phyloP scores from a whole-genome alignment of 192 early-diverging fungal species.

The Mortierella antarctica region DNA sequence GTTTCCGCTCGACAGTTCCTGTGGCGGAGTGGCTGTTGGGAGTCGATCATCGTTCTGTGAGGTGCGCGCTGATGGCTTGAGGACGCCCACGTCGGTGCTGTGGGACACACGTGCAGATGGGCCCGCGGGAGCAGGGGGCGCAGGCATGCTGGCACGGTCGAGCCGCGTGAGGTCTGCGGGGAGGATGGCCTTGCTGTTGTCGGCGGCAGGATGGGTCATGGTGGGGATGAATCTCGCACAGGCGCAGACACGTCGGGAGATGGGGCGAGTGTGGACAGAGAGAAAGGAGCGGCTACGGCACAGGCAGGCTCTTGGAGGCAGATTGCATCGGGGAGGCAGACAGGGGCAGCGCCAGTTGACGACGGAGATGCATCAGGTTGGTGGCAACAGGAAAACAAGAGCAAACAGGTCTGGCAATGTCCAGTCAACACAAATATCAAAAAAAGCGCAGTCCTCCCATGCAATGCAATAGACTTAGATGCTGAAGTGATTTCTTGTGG shows the following conservation, averaged over 20 bases:
- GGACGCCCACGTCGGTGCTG: neutral
- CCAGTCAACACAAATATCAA: no score
- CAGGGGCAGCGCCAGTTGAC: neutral
- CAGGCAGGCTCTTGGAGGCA: no score
- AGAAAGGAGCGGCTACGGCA: neutral
- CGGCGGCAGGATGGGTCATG: neutral
- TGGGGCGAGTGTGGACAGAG: neutral
- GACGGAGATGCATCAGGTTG: neutral
- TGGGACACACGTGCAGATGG: neutral
- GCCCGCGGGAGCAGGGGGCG: neutral
- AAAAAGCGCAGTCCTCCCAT: no score
- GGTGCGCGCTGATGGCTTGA: neutral
- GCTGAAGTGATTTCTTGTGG: neutral
- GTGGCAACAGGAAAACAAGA: neutral
- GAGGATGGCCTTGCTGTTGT: neutral
- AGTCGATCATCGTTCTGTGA: conserved; percentile 23
- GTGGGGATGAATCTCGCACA: neutral
- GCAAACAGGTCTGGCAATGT: no score
- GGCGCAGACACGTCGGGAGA: no score
- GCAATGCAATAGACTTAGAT: no score
- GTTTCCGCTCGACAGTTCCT: neutral
- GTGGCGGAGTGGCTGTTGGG: neutral
- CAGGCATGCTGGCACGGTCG: neutral
- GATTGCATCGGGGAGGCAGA: neutral
- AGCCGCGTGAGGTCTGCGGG: neutral